Base-by-base conservation (phyloP, 31 red algal species). In the Asparagopsis taxiformis region DNA sequence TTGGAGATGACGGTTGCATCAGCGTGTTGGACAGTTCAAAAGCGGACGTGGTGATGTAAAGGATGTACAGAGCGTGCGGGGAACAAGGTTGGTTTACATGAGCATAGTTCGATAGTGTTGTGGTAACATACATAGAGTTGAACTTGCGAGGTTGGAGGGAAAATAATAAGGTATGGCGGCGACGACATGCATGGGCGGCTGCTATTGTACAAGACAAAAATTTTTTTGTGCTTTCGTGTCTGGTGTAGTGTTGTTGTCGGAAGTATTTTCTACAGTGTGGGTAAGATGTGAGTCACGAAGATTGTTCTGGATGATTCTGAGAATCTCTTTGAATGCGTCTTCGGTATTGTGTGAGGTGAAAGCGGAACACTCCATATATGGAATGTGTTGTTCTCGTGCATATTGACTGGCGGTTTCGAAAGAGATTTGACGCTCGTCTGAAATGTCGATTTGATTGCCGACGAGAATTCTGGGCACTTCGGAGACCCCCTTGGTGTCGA, bases 331-430 rank as follows among this genome's bases (percentile, higher is more conserved):
- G 56, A 98, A 98, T 3, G 76, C 85, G 0, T 88, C 83, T 21
- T 53, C n/a, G 2, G 79, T 72, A 55, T 94, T 89, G 25, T 84
- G 61, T 17, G 77, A 70, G 9, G 85, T 91, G 35, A 64, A 64
- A 1, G 94, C 94, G 21, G 80, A 88, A 59, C 80, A 88, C 50
- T 98, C 94, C 24, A 90, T 51, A 62, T 88, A 98, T 0, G 94
- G 82, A 49, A 80, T 78, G 57, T 46, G 70, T 19, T 85, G 51
- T 5, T 89, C 58, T 51, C 56, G 59, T 35, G 94, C 89, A 29
- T 56, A 66, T 1, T 59, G 15, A 19, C 75, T 48, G 1, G 75
- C 94, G 11, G 52, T 28, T 51, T 65, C 62, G 3, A 21, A 36
- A 35, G 51, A 61, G 1, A 93, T 85, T 31, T 70, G 74, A 48